Conservation (phyloP, 2,329 filamentous ascomycete genomes). For the Trichoderma cornu-damae region DNA sequence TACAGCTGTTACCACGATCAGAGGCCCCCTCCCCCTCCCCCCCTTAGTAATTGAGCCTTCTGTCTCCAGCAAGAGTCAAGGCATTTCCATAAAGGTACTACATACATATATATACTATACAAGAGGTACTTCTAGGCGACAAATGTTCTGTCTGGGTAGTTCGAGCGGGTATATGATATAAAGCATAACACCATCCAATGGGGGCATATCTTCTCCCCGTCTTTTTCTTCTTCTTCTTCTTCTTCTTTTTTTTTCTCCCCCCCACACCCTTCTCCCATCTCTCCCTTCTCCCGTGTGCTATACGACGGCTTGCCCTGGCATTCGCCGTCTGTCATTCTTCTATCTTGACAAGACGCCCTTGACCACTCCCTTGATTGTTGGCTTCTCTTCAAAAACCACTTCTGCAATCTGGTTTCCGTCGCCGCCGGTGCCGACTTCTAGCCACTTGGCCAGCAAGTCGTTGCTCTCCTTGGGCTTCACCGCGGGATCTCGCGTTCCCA, state of each 20-base stretch:
- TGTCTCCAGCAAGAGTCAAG: background rate
- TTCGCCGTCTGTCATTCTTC: background rate
- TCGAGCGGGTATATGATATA: background rate
- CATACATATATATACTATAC: background rate
- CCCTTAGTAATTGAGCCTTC: background rate
- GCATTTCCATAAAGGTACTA: background rate
- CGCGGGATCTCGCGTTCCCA: slow-evolving; percentile 68
- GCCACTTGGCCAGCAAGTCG: slow-evolving; percentile 70
- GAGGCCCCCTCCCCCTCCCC: too few species aligned
- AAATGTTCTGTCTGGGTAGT: background rate
- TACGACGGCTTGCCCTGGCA: background rate
- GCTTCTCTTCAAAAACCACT: slow-evolving; percentile 46
- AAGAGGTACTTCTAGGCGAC: background rate
- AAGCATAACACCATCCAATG: background rate
- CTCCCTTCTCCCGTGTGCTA: background rate
- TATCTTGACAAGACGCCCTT: slow-evolving; percentile 46
- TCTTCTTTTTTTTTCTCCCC: too few species aligned
- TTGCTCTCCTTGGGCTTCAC: slow-evolving; percentile 97
- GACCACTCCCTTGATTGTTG: slow-evolving; percentile 41
- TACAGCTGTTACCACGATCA: background rate
- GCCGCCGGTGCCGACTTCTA: slow-evolving; percentile 48
- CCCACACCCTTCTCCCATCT: too few species aligned
- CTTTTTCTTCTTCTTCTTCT: background rate
- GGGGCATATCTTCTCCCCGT: background rate
- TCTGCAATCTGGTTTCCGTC: slow-evolving; percentile 43